A percentile compares a stretch with the other conserved stretches of the same genome.
Conservation (phyloP, 164 flowering plant species). For the Taxillus chinensis region DNA sequence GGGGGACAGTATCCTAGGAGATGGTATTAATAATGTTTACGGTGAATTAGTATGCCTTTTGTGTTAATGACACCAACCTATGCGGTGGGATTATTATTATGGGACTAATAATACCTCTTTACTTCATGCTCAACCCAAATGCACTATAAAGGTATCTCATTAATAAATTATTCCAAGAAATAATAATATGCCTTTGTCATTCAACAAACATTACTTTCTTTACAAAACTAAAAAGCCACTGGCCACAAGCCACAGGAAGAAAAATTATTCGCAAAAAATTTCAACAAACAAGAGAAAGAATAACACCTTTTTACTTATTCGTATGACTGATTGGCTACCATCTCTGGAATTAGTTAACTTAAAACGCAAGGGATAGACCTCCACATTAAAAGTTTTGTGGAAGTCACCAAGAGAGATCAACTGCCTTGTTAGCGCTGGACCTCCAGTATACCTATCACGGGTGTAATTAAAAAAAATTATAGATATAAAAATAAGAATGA, state of each 20-base stretch:
- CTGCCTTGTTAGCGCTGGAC: conserved; percentile 76
- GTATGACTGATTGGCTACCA: conserved; percentile 31
- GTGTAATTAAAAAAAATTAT: background rate
- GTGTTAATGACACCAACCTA: no score
- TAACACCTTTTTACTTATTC: conserved; percentile 77
- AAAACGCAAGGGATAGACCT: conserved; percentile 77
- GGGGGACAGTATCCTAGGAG: no score
- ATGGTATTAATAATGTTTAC: no score
- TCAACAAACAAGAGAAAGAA: background rate
- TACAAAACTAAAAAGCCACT: no score
- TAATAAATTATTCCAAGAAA: background rate
- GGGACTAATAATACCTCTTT: no score
- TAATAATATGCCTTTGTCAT: background rate
- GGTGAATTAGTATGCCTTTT: no score
- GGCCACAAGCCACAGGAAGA: background rate
- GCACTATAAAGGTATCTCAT: no score
- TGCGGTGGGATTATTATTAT: no score
- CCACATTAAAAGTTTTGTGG: conserved; percentile 43
- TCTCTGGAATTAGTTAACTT: conserved; percentile 62
- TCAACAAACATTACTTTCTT: no score
- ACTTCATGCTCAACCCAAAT: no score
- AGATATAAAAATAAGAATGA: background rate
- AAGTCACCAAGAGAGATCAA: conserved; percentile 46
- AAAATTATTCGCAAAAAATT: background rate
- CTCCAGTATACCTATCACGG: conserved; percentile 79